Evolutionary conservation across 768 basidiomycete genomes (phyloP).

Genomic region (Russula abietina): DNA sequence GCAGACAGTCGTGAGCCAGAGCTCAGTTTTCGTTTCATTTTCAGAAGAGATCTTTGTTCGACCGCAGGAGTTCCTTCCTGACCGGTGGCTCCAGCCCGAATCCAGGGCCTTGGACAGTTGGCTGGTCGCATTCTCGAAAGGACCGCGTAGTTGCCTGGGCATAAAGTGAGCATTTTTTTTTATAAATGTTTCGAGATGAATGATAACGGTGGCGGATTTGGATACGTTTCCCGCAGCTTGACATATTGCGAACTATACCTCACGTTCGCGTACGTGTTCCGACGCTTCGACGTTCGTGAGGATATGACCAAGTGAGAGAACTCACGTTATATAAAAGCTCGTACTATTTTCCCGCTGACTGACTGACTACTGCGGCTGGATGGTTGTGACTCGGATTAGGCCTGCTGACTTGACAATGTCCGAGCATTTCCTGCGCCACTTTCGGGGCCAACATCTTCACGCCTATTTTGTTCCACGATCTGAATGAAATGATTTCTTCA

Average conservation of each 20-base stretch:
- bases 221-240: conserved; percentile 9
- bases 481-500: conserved; percentile 14
- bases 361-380: background rate
- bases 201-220: background rate
- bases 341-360: too few relatives aligned
- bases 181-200: background rate
- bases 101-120: conserved; percentile 13
- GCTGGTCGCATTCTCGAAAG: conserved; percentile 24
- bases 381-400: background rate
- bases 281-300: conserved; percentile 24
- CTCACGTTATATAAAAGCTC: background rate
- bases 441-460: conserved; percentile 10
- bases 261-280: conserved; percentile 24
- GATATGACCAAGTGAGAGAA: conserved; percentile 5
- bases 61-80: conserved; percentile 21
- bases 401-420: conserved; percentile 6
- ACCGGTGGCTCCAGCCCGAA: conserved; percentile 20
- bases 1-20: conserved; percentile 17
- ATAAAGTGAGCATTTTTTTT: conserved; percentile 22
- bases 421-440: conserved; percentile 14
- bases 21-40: conserved; percentile 14
- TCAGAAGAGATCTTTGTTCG: conserved; percentile 20
- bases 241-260: conserved; percentile 26
- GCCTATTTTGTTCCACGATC: conserved; percentile 13
- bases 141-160: conserved; percentile 25